A percentile compares a stretch with the other conserved stretches of the same genome.
These are phyloP conservation scores for Suillus ampliporus DNA, from an alignment of 768 basidiomycete species.

Conservation along the genomic window DNA sequence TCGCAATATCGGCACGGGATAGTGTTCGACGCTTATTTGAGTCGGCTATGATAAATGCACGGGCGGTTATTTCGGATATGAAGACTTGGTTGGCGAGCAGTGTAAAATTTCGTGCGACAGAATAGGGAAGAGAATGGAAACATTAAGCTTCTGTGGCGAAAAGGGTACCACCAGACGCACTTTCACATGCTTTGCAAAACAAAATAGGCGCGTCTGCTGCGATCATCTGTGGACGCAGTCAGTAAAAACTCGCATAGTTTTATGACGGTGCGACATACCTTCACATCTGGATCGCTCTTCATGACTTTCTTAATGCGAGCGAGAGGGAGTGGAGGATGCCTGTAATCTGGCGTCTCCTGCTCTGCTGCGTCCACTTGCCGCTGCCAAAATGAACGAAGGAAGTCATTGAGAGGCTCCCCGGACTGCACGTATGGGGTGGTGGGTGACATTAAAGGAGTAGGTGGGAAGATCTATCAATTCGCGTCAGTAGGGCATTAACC, in stretches of 20 bases:
- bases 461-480: slow-evolving; percentile 11
- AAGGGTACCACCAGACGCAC: slow-evolving; percentile 54
- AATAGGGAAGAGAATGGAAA: neutral
- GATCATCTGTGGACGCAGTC: slow-evolving; percentile 75
- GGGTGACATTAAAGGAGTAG: slow-evolving; percentile 34
- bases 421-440: slow-evolving; percentile 74
- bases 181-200: slow-evolving; percentile 98
- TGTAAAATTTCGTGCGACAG: slow-evolving; percentile 7
- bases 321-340: slow-evolving; percentile 87
- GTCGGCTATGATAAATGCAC: slow-evolving; percentile 95
- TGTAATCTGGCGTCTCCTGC: slow-evolving; percentile 85
- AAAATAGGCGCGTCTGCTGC: slow-evolving; percentile 96
- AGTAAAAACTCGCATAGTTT: slow-evolving; percentile 10
- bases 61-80: slow-evolving; percentile 94
- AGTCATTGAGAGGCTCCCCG: slow-evolving; percentile 86
- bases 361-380: slow-evolving; percentile 87
- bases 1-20: slow-evolving; percentile 91
- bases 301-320: slow-evolving; percentile 99
- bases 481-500: slow-evolving; percentile 19
- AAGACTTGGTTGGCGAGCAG: slow-evolving; percentile 66
- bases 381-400: slow-evolving; percentile 90
- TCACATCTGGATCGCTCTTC: slow-evolving; percentile 97
- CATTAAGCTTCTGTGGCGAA: neutral
- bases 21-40: slow-evolving; percentile 96
- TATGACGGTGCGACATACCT: slow-evolving; percentile 58